Base-by-base conservation (phyloP, 1,139 yeast genomes). In the Protomyces arabidopsidicola region DNA sequence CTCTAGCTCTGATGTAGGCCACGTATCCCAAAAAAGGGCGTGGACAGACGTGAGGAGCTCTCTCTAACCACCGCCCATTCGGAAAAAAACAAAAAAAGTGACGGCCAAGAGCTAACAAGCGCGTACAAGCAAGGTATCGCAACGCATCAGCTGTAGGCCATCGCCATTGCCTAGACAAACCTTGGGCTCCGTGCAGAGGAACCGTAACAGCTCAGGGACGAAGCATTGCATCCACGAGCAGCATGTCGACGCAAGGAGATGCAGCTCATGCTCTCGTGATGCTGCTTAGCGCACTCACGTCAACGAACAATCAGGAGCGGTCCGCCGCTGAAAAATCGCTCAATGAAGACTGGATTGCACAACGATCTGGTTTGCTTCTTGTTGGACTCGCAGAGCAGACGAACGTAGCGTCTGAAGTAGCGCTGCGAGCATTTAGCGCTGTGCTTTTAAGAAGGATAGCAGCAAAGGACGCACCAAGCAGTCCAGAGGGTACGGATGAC, bases 391-490 rank as follows among this genome's bases (percentile, higher is more conserved):
- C 97, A 1, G 90, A 88, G 72, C 95, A 87, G 71, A 85, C 96
- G 1, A 79, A 85, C 20, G 51, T 34, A 16, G 55, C 54, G 38
- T 34, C 53, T 16, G 51, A 48, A n/a, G 31, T 58, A 16, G 57
- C 73, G 74, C 65, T 71, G 52, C 76, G 80, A 67, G 81, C 90
- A 0, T 88, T 89, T 73, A 79, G 91, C 18, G 96, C 98, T 1
- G 97, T 93, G 38, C 77, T 93, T 68, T 89, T 93, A 73, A 83
- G 98, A 75, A 84, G 97, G 71, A 82, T 90, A 67, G 90, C 96
- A 16, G 82, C 88, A 65, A 87, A 88, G 71, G 83, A 71, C 74
- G 76, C 71, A 76, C 82, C 22, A 81, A 84, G 53, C 86, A 86
- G 63, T 82, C 88, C 48, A 88, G 90, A 65, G 83, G 95, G 73